phyloP scores from a whole-genome alignment of 1,284 basidiomycete species.

The Trametes polyzona region DNA sequence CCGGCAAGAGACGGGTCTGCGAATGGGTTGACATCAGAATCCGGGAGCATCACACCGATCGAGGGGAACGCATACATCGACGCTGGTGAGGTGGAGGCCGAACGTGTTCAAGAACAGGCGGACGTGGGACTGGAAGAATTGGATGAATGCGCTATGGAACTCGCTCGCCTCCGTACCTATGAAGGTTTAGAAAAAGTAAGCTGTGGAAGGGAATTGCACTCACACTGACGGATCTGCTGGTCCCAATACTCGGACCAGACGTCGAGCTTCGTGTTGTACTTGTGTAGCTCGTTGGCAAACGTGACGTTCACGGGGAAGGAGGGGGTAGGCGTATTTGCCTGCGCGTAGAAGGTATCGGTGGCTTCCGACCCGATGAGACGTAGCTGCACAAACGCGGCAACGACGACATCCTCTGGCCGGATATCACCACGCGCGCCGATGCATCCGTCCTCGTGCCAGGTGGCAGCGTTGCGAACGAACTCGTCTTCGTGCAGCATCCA shows the following conservation, averaged over 20 bases:
- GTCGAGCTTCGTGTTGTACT: slow-evolving; percentile 70
- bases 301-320: slow-evolving; percentile 61
- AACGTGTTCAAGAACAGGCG: slow-evolving; percentile 82
- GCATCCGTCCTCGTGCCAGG: slow-evolving; percentile 70
- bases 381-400: slow-evolving; percentile 74
- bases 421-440: slow-evolving; percentile 37
- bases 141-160: slow-evolving; percentile 75
- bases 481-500: slow-evolving; percentile 88
- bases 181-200: slow-evolving; percentile 12
- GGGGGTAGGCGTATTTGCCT: slow-evolving; percentile 46
- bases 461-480: slow-evolving; percentile 63
- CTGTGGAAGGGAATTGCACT: slow-evolving; percentile 9
- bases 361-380: slow-evolving; percentile 79
- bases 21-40: background rate
- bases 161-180: slow-evolving; percentile 58
- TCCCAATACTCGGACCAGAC: slow-evolving; percentile 74
- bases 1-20: slow-evolving; percentile 50
- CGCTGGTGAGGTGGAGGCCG: slow-evolving; percentile 66
- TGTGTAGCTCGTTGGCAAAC: slow-evolving; percentile 68
- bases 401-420: slow-evolving; percentile 78
- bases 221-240: slow-evolving; percentile 70
- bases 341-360: slow-evolving; percentile 70
- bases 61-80: slow-evolving; percentile 46
- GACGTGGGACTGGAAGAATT: slow-evolving; percentile 75
- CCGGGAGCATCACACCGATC: background rate